A percentile compares a stretch with the other conserved stretches of the same genome.
These are phyloP conservation scores for Cutaneotrichosporon arboriforme DNA, from an alignment of 1,284 basidiomycete species.

Conservation along the genomic window DNA sequence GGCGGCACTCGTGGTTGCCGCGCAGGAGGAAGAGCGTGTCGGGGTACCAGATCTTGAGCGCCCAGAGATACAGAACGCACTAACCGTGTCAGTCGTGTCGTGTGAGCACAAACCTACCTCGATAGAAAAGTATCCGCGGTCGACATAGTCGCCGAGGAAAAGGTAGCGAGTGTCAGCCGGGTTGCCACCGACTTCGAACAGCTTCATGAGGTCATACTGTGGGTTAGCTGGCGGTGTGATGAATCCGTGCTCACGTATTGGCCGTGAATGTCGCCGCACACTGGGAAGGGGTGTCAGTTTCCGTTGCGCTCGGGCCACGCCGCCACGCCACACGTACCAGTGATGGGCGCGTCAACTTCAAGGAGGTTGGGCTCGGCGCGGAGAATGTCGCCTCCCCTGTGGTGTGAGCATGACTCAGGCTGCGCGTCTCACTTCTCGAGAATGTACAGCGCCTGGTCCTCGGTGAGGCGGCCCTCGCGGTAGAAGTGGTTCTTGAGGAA, in stretches of 20 bases:
- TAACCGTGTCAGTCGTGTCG: constrained; percentile 41
- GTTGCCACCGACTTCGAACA: constrained; percentile 93
- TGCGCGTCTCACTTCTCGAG: constrained; percentile 57
- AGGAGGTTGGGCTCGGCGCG: constrained; percentile 80
- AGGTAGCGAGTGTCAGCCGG: constrained; percentile 87
- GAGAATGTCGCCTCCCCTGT: constrained; percentile 65
- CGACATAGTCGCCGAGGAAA: constrained; percentile 97
- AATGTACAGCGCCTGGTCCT: constrained; percentile 86
- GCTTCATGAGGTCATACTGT: constrained; percentile 95
- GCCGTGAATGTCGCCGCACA: constrained; percentile 94
- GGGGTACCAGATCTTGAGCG: constrained; percentile 91
- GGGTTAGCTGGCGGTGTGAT: not conserved
- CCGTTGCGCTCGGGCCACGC: constrained; percentile 7
- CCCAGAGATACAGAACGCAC: constrained; percentile 87
- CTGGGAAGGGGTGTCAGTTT: constrained; percentile 46
- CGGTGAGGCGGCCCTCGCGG: constrained; percentile 83
- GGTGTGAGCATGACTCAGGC: constrained; percentile 3
- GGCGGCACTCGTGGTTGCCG: constrained; percentile 96
- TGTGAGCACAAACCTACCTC: constrained; percentile 58
- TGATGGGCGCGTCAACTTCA: constrained; percentile 88
- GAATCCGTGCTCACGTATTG: constrained; percentile 70
- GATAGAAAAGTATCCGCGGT: constrained; percentile 91
- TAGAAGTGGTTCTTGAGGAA: constrained; percentile 99
- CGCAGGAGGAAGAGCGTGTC: constrained; percentile 82
- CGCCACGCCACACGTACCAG: constrained; percentile 57